These are phyloP conservation scores for Fusarium hainanense DNA, from an alignment of 2,329 filamentous ascomycete species.

Conservation along the genomic window DNA sequence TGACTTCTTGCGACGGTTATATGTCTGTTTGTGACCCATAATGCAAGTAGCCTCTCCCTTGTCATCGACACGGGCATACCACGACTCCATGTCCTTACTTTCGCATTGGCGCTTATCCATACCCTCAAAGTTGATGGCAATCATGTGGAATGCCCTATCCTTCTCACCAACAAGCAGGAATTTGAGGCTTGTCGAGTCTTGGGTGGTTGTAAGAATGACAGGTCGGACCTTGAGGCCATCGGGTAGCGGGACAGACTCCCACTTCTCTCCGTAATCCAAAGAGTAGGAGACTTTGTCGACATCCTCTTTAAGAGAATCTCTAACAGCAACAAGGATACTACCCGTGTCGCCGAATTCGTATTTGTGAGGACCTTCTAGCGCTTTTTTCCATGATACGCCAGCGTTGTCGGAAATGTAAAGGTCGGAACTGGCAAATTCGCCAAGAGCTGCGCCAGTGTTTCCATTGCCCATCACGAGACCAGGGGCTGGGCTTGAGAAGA, in stretches of 20 bases:
- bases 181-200: slow-evolving; percentile 91
- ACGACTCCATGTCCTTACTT: slow-evolving; percentile 83
- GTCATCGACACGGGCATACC: slow-evolving; percentile 84
- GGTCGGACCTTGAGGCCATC: slow-evolving; percentile 75
- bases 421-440: slow-evolving; percentile 77
- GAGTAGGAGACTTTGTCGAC: slow-evolving; percentile 76
- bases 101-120: slow-evolving; percentile 84
- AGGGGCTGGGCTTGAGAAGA: slow-evolving; percentile 94
- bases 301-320: slow-evolving; percentile 74
- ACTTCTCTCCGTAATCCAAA: slow-evolving; percentile 87
- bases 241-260: slow-evolving; percentile 78
- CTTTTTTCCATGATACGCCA: slow-evolving; percentile 83
- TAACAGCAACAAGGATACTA: slow-evolving; percentile 84
- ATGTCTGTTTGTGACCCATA: slow-evolving; percentile 96
- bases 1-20: slow-evolving; percentile 83
- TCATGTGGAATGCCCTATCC: slow-evolving; percentile 69
- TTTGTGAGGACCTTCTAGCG: slow-evolving; percentile 84
- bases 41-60: slow-evolving; percentile 86
- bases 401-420: slow-evolving; percentile 93
- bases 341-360: slow-evolving; percentile 97
- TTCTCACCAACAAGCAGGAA: slow-evolving; percentile 81
- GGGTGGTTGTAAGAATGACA: slow-evolving; percentile 83
- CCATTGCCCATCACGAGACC: slow-evolving; percentile 94
- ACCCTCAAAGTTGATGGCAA: slow-evolving; percentile 84
- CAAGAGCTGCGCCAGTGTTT: slow-evolving; percentile 82